Percentiles rank a stretch among this genome's conserved stretches.
phyloP scores from a whole-genome alignment of 768 basidiomycete species.

The Flagelloscypha sp. region DNA sequence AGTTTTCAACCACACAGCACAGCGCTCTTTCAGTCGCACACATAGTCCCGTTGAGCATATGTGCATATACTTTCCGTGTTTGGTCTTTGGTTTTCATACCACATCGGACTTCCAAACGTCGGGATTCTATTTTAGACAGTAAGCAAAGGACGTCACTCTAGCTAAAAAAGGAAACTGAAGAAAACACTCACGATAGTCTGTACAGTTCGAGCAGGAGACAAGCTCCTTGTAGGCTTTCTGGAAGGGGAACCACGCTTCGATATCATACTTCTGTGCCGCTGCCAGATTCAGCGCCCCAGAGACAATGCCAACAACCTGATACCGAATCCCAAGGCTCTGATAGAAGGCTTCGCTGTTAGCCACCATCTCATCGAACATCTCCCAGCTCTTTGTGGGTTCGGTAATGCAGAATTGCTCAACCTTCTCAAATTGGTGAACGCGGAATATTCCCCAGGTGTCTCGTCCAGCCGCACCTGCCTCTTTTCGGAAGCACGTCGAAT shows the following conservation, averaged over 20 bases:
- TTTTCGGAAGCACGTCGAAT: slow-evolving; percentile 97
- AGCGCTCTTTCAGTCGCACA: slow-evolving; percentile 95
- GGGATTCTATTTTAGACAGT: slow-evolving; percentile 87
- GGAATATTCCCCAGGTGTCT: slow-evolving; percentile 99
- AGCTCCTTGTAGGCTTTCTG: slow-evolving; percentile 95
- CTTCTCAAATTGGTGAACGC: slow-evolving; percentile 99
- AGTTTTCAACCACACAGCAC: slow-evolving; percentile 98
- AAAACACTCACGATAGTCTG: slow-evolving; percentile 84
- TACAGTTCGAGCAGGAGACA: slow-evolving; percentile 97
- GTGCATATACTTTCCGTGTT: slow-evolving; percentile 86
- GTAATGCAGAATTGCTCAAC: slow-evolving; percentile 96
- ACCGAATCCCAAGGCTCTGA: slow-evolving; percentile 87
- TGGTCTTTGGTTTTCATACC: slow-evolving; percentile 90
- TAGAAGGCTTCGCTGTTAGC: slow-evolving; percentile 90
- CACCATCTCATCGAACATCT: slow-evolving; percentile 88
- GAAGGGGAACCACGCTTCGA: slow-evolving; percentile 99
- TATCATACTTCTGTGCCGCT: slow-evolving; percentile 92
- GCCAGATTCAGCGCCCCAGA: slow-evolving; percentile 96
- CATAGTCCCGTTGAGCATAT: slow-evolving; percentile 98
- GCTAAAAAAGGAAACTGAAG: neutral
- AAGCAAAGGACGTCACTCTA: slow-evolving; percentile 2
- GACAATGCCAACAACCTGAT: slow-evolving; percentile 89
- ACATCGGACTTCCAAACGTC: slow-evolving; percentile 87
- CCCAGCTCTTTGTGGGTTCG: slow-evolving; percentile 90
- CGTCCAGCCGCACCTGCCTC: slow-evolving; percentile 96